Percentiles rank a stretch among this genome's conserved stretches.
Evolutionary conservation across 495 filamentous ascomycete genomes (phyloP).

Genomic region (Hypoxylon rickii): DNA sequence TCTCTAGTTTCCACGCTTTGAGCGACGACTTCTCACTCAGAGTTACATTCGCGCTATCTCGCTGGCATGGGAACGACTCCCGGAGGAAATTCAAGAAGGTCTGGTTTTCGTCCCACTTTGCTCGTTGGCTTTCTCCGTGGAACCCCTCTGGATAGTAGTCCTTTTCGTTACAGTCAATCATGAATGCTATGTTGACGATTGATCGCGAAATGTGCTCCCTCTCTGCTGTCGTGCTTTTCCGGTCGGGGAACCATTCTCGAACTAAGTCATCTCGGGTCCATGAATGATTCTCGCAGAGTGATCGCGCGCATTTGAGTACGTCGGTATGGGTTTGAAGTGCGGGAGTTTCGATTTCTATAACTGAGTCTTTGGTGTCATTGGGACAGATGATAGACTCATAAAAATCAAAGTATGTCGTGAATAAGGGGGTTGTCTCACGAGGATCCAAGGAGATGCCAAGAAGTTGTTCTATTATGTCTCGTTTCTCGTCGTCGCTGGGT

Average conservation of each 20-base stretch:
- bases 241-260: neutral
- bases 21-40: conserved; percentile 2
- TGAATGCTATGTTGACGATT: conserved; percentile 2
- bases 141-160: conserved; percentile 1
- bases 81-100: conserved; percentile 1
- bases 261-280: conserved; percentile 8
- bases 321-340: conserved; percentile 7
- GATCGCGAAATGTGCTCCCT: neutral
- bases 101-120: conserved; percentile 2
- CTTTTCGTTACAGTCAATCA: conserved; percentile 10
- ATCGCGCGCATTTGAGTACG: conserved; percentile 2
- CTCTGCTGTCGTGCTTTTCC: neutral
- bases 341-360: conserved; percentile 2
- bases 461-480: neutral
- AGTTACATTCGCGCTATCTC: neutral
- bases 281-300: conserved; percentile 1
- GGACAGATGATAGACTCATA: conserved; percentile 9
- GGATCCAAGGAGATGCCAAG: neutral
- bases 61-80: conserved; percentile 2
- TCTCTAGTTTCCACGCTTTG: conserved; percentile 30
- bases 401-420: conserved; percentile 9
- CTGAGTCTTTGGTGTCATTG: neutral
- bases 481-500: neutral
- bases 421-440: neutral
- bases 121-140: neutral